phyloP scores from a whole-genome alignment of 495 filamentous ascomycete species.

The Aspergillus asperescens region DNA sequence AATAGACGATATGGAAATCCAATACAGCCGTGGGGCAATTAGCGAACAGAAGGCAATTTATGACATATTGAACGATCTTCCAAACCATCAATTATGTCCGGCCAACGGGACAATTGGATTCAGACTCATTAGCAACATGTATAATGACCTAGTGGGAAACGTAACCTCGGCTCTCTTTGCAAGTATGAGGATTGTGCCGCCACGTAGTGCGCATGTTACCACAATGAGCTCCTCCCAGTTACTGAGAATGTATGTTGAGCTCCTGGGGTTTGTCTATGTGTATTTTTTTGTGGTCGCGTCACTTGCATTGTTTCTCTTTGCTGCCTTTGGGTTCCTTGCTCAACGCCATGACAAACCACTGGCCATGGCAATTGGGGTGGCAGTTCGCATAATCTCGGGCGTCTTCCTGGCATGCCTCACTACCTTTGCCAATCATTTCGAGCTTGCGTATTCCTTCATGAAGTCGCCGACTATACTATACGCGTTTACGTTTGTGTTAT shows the following conservation, averaged over 20 bases:
- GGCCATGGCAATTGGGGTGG: slow-evolving; percentile 23
- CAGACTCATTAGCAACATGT: slow-evolving; percentile 23
- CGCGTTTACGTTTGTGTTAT: slow-evolving; percentile 33
- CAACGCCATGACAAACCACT: slow-evolving; percentile 24
- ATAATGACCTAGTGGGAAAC: slow-evolving; percentile 35
- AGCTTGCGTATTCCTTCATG: slow-evolving; percentile 37
- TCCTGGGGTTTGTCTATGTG: slow-evolving; percentile 40
- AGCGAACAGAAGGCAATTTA: slow-evolving; percentile 33
- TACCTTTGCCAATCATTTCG: slow-evolving; percentile 30
- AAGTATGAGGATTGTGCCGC: slow-evolving; percentile 38
- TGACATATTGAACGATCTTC: slow-evolving; percentile 29
- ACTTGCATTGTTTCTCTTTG: slow-evolving; percentile 34
- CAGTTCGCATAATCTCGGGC: slow-evolving; percentile 27
- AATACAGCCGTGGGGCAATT: slow-evolving; percentile 32
- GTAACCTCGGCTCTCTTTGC: slow-evolving; percentile 41
- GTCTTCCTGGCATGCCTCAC: slow-evolving; percentile 27
- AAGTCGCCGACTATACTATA: slow-evolving; percentile 41
- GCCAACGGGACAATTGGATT: slow-evolving; percentile 15
- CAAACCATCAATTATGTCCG: slow-evolving; percentile 29
- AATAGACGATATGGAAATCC: slow-evolving; percentile 42
- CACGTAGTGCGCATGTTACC: slow-evolving; percentile 25
- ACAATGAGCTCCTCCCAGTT: slow-evolving; percentile 29
- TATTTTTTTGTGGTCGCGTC: slow-evolving; percentile 39
- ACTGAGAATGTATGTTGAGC: slow-evolving; percentile 36
- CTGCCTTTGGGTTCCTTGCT: slow-evolving; percentile 26